These are phyloP conservation scores for Malus asiatica DNA, from an alignment of 306 rosid genomes.

Conservation along the genomic window DNA sequence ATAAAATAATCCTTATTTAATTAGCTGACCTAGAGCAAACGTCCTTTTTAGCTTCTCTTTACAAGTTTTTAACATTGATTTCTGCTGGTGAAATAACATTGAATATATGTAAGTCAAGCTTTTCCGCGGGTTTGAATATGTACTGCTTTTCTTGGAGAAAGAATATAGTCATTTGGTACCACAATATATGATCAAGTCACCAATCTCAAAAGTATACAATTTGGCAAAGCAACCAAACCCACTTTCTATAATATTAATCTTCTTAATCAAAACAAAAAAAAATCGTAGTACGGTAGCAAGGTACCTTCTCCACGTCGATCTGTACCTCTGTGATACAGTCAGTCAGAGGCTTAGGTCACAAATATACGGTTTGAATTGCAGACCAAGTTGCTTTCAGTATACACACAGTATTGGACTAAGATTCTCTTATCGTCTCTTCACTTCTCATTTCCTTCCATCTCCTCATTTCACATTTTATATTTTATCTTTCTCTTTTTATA, in stretches of 20 bases:
- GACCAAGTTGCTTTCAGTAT: too few species aligned
- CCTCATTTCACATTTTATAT: too few species aligned
- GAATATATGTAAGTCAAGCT: background rate
- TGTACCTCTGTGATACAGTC: background rate
- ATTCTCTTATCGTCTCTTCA: too few species aligned
- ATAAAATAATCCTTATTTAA: too few species aligned
- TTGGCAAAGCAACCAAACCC: background rate
- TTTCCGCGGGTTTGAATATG: background rate
- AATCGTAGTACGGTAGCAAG: background rate
- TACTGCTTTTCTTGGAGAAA: too few species aligned
- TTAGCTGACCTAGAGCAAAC: too few species aligned
- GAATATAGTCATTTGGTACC: background rate
- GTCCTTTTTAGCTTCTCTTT: too few species aligned
- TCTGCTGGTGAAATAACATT: background rate
- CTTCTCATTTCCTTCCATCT: too few species aligned
- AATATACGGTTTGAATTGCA: background rate
- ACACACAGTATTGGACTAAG: too few species aligned
- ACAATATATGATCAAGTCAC: background rate
- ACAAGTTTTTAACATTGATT: background rate
- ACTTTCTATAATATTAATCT: background rate
- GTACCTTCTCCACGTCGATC: background rate
- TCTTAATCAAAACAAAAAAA: background rate
- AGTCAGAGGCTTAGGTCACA: background rate
- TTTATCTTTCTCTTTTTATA: too few species aligned
- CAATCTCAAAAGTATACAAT: background rate